Percentiles rank a stretch among this genome's conserved stretches.
Evolutionary conservation across 768 basidiomycete species (phyloP).

Genomic region (Suillus variegatus): DNA sequence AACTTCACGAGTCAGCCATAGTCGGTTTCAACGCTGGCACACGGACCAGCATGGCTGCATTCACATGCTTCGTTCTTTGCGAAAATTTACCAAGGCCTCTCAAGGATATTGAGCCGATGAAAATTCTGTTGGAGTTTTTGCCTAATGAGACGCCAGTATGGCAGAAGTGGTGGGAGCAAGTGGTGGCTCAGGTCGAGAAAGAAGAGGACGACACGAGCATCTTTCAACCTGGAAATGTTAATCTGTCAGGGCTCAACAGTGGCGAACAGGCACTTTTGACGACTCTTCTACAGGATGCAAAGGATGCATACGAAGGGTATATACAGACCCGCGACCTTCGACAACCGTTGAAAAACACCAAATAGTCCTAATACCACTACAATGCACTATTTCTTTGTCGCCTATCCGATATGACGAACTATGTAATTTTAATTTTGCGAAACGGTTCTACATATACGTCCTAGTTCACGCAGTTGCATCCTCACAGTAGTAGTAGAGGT

Average conservation of each 20-base stretch:
- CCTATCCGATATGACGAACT: neutral
- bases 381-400: neutral
- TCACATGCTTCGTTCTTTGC: conserved; percentile 25
- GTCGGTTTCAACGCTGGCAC: conserved; percentile 23
- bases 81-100: conserved; percentile 17
- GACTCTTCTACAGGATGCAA: conserved; percentile 19
- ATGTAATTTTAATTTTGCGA: neutral
- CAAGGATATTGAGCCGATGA: conserved; percentile 4
- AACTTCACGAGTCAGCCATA: neutral
- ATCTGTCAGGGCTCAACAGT: conserved; percentile 11
- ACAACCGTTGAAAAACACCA: no score
- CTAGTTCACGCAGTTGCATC: neutral
- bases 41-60: conserved; percentile 25
- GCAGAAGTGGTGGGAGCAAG: conserved; percentile 26
- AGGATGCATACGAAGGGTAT: conserved; percentile 19
- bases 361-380: neutral
- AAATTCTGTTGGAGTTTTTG: conserved; percentile 21
- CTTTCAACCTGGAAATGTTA: conserved; percentile 14
- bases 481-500: neutral
- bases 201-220: neutral
- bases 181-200: conserved; percentile 19
- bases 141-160: conserved; percentile 27
- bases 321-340: neutral
- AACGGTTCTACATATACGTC: neutral
- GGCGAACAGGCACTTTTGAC: conserved; percentile 12